Base-by-base conservation (phyloP, 1,139 yeast species). In the Hanseniaspora gamundiae region DNA sequence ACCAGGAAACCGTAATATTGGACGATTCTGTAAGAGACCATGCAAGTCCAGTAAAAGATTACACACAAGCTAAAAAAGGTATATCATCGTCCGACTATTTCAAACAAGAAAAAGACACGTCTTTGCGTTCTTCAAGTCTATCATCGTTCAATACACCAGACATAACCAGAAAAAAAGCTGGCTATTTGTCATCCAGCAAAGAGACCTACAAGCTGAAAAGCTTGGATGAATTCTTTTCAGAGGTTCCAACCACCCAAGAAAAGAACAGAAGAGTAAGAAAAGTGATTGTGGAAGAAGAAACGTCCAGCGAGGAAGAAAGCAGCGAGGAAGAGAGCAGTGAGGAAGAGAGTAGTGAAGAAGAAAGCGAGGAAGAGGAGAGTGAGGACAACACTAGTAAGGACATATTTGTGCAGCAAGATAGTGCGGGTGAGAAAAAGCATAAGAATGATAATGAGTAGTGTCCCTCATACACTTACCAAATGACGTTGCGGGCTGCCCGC, bases 141-240 rank as follows among this genome's bases (percentile, higher is more conserved):
- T 14, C 28, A 28, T 24, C 21, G 8, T 9, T 51, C 62, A 22
- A 30, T 5, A 14, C 41, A 7, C 14, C 38, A 6, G 33, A 17
- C 7, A 20, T 38, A 13, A n/a, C 16, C 13, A 28, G 33, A 19
- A 43, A 38, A 1, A 48, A 46, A 17, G 48, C 46, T 17, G 44
- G 45, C 21, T 45, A 54, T 4, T 48, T 53, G 14, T 48, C 50
- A 8, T 55, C 58, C 33, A 65, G 63, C 50, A 74, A 61, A 53
- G 29, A 35, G n/a, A 41, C 42, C 2, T 71, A 78, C 55, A 74
- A 73, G 51, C 65, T 82, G 42, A 94, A 82, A 61, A 84, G 86
- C 47, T 65, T 87, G 50, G 95, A 87, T 55, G 95, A 87, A 48
- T 86, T 86, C 59, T 81, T 87, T 55, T 84, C 82, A 17, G 80